Evolutionary conservation across 805 yeast genomes (phyloP).

Genomic region (Metschnikowia bowlesiae): DNA sequence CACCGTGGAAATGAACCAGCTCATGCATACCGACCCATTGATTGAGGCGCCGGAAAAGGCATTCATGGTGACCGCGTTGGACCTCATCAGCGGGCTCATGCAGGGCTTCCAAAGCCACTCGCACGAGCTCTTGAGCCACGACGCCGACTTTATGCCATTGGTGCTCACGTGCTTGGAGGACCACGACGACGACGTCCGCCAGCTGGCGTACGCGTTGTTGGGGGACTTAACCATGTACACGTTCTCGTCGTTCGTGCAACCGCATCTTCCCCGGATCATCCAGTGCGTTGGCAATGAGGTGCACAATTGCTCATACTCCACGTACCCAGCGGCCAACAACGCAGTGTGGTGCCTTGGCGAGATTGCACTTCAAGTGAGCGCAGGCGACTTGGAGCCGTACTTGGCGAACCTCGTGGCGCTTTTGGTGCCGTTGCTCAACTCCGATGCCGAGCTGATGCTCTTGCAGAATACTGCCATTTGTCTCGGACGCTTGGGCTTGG

Average conservation of each 20-base stretch:
- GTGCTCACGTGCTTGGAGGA: constrained; percentile 70
- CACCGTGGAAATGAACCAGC: constrained; percentile 63
- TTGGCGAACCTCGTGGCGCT: constrained; percentile 50
- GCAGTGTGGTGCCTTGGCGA: constrained; percentile 96
- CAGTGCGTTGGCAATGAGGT: constrained; percentile 68
- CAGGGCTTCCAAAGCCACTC: constrained; percentile 77
- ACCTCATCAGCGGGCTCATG: constrained; percentile 84
- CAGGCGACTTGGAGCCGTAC: constrained; percentile 47
- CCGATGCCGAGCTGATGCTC: constrained; percentile 58
- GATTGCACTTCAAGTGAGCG: constrained; percentile 56
- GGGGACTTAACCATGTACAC: constrained; percentile 81
- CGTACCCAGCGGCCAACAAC: constrained; percentile 72
- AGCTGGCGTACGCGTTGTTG: constrained; percentile 80
- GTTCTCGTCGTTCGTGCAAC: constrained; percentile 41
- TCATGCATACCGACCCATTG: constrained; percentile 60
- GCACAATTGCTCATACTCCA: constrained; percentile 44
- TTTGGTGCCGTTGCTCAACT: constrained; percentile 56
- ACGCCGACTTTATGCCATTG: constrained; percentile 50
- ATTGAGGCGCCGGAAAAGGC: constrained; percentile 82
- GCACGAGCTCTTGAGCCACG: constrained; percentile 42
- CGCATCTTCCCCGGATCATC: constrained; percentile 49
- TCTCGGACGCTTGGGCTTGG: constrained; percentile 76
- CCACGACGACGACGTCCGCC: constrained; percentile 82
- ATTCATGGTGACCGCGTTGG: constrained; percentile 82
- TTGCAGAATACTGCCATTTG: constrained; percentile 87